These are phyloP conservation scores for Didymella glomerata DNA, from an alignment of 2,329 filamentous ascomycete genomes.

Conservation along the genomic window DNA sequence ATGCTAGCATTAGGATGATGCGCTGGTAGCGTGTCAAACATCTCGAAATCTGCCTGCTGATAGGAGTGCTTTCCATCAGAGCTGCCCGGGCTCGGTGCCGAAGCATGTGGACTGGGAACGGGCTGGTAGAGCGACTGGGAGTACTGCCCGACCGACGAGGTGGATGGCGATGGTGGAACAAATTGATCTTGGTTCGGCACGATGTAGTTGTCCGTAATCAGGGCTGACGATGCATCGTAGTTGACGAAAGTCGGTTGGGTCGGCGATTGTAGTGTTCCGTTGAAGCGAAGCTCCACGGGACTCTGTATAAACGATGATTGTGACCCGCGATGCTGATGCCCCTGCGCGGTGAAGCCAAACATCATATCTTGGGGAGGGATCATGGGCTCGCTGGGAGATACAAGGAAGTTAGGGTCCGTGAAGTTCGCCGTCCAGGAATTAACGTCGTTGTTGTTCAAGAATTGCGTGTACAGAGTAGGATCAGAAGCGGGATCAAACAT, in stretches of 20 bases:
- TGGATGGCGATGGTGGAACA: constrained; percentile 33
- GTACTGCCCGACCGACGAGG: constrained; percentile 33
- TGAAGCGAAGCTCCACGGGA: constrained; percentile 36
- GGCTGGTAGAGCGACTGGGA: constrained; percentile 32
- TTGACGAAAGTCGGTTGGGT: constrained; percentile 41
- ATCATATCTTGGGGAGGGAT: constrained; percentile 35
- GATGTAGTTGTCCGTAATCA: constrained; percentile 40
- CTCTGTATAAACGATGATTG: constrained; percentile 26
- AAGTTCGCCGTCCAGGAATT: constrained; percentile 39
- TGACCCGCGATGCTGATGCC: constrained; percentile 25
- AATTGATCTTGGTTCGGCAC: constrained; percentile 28
- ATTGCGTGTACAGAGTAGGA: constrained; percentile 31
- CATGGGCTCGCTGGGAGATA: constrained; percentile 42
- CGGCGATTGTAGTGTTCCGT: constrained; percentile 36
- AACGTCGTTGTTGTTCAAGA: constrained; percentile 29
- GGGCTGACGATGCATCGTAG: constrained; percentile 34
- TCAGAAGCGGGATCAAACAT: constrained; percentile 47
- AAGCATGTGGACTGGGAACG: constrained; percentile 34
- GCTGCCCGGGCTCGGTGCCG: constrained; percentile 42
- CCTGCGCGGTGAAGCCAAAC: constrained; percentile 30
- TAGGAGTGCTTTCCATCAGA: constrained; percentile 42
- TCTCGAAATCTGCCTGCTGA: constrained; percentile 37
- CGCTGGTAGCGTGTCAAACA: constrained; percentile 30
- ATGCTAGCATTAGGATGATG: neutral
- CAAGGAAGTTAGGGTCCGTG: constrained; percentile 38